These are phyloP conservation scores for Heterobasidion parviporum DNA, from an alignment of 1,284 basidiomycete species.

Conservation along the genomic window DNA sequence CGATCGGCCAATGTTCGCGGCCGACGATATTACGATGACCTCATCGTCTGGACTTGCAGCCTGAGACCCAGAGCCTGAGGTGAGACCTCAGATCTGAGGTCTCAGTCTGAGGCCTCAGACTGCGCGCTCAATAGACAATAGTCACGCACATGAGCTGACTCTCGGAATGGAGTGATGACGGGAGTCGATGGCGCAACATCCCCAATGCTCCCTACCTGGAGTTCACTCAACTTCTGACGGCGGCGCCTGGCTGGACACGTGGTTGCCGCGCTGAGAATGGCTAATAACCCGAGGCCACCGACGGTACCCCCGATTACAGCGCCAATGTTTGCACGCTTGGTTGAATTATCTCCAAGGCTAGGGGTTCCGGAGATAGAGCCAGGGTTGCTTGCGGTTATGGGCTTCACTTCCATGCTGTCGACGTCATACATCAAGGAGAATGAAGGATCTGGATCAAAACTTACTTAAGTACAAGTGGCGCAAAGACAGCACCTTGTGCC, in stretches of 20 bases:
- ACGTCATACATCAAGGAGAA: neutral
- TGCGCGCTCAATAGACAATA: neutral
- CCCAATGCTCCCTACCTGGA: neutral
- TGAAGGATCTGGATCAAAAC: neutral
- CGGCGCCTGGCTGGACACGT: constrained; percentile 4
- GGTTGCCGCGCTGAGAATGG: neutral
- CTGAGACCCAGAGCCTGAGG: neutral
- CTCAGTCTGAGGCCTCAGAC: neutral
- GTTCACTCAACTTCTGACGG: neutral
- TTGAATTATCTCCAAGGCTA: neutral
- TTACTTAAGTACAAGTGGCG: constrained; percentile 10
- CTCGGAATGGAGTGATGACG: neutral
- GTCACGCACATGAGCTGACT: neutral
- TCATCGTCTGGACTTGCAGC: no score
- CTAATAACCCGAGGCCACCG: constrained; percentile 4
- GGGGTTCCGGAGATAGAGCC: neutral
- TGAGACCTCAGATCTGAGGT: neutral
- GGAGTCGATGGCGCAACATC: neutral
- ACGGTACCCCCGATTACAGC: constrained; percentile 2
- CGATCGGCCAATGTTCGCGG: constrained; percentile 16
- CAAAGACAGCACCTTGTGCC: constrained; percentile 11
- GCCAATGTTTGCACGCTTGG: neutral
- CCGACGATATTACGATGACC: neutral
- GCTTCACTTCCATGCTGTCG: neutral
- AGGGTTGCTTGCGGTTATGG: neutral